phyloP scores from a whole-genome alignment of 2,329 filamentous ascomycete species.

The Mariannaea sp. region DNA sequence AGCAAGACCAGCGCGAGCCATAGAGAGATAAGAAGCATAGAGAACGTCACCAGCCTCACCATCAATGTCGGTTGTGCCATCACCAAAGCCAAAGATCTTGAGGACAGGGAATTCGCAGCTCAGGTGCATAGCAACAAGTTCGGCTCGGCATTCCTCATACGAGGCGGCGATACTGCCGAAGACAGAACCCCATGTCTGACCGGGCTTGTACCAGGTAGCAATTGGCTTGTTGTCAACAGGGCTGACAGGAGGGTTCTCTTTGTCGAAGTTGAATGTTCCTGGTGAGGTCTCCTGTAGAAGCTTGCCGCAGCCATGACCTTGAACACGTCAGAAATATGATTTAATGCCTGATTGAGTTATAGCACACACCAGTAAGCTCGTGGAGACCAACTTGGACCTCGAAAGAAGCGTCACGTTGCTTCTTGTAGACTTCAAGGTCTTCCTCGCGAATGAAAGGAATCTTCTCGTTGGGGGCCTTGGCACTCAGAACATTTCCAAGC shows the following conservation, averaged over 20 bases:
- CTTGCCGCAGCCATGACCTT: conserved; percentile 89
- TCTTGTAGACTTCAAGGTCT: conserved; percentile 78
- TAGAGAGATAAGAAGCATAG: conserved; percentile 85
- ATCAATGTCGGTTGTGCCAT: conserved; percentile 74
- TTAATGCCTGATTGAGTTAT: not conserved
- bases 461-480: conserved; percentile 89
- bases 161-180: conserved; percentile 86
- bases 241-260: conserved; percentile 77
- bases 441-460: conserved; percentile 85
- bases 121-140: conserved; percentile 90
- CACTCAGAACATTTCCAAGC: conserved; percentile 88
- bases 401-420: conserved; percentile 85
- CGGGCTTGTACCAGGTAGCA: conserved; percentile 88
- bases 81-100: conserved; percentile 88
- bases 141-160: conserved; percentile 94
- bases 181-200: conserved; percentile 92
- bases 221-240: conserved; percentile 77
- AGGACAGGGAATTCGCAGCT: conserved; percentile 88
- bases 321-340: conserved; percentile 17
- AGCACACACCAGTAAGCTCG: conserved; percentile 66
- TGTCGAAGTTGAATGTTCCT: conserved; percentile 87
- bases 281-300: conserved; percentile 85
- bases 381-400: conserved; percentile 96
- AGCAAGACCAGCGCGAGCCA: conserved; percentile 90
- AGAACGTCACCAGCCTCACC: conserved; percentile 83